phyloP scores from a whole-genome alignment of 257 asterid genomes.

The Rubia yunnanensis region DNA sequence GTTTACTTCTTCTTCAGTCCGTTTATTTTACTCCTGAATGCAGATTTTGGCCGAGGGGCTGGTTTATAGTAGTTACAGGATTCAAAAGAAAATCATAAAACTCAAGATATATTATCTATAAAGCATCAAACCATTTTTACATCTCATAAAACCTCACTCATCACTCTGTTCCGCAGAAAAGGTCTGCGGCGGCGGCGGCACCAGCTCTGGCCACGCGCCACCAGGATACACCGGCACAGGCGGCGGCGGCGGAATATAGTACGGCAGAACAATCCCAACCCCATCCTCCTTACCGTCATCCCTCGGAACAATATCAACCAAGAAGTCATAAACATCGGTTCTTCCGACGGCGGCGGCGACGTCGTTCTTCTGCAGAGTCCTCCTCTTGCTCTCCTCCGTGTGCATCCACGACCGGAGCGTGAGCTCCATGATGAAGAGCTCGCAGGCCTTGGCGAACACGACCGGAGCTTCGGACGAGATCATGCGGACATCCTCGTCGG shows the following conservation, averaged over 20 bases:
- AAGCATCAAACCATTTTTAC: too few relatives aligned
- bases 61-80: too few relatives aligned
- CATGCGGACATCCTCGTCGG: constrained; percentile 59
- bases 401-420: constrained; percentile 56
- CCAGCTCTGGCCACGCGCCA: neutral
- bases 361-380: constrained; percentile 66
- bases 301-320: constrained; percentile 58
- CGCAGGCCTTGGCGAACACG: constrained; percentile 59
- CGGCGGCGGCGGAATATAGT: neutral
- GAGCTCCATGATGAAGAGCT: constrained; percentile 62
- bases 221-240: neutral
- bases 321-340: constrained; percentile 56
- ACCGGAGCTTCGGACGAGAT: constrained; percentile 67
- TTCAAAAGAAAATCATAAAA: too few relatives aligned
- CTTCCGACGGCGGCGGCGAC: constrained; percentile 57
- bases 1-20: too few relatives aligned
- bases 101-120: too few relatives aligned
- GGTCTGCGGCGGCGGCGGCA: neutral
- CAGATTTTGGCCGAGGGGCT: too few relatives aligned
- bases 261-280: constrained; percentile 23
- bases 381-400: constrained; percentile 59
- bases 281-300: constrained; percentile 60
- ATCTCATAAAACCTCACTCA: too few relatives aligned
- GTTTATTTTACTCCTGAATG: too few relatives aligned
- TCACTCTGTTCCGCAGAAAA: too few relatives aligned